Base-by-base conservation (phyloP, 441 rosid genomes). In the Erysimum cheiri region DNA sequence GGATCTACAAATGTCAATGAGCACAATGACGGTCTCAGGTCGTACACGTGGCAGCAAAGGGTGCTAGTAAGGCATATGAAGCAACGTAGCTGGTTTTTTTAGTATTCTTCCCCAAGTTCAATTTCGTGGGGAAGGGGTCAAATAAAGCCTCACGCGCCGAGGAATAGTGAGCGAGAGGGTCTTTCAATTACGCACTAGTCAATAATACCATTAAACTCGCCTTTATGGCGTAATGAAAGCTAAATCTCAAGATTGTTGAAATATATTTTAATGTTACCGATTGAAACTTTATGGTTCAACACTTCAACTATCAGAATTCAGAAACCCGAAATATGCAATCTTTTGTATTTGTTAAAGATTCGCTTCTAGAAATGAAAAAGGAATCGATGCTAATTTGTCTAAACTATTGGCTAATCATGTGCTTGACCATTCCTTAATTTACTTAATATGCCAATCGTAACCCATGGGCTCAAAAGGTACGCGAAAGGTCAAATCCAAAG, bases 51-150 rank as follows among this genome's bases (percentile, higher is more conserved):
- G 29, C 22, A 29, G 6, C 24, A 29, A 31, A n/a, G 14, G 39
- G 5, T 40, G 14, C n/a, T 24, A 48, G 19, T 13, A 37, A 59
- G 64, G 48, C 15, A 19, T 43, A 62, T 46, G 67, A 19, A 47
- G 6, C 33, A 13, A 28, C 56, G 17, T 50, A 24, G 33, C 32
- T 35, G 28, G 28, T n/a, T n/a, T 56, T 56, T 35, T 36, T 26
- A 33, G 41, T 55, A 14, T 7, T 53, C 39, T 7, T 53, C 39
- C 22, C 24, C 57, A n/a, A 41, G 44, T 14, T 44, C 0, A 32
- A n/a, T 43, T 49, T 58, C 73, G 57, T 58, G 73, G 58, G 19
- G 31, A 47, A 58, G 48, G 56, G 62, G 72, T 46, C 72, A 57
- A 47, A 46, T 3, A n/a, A 22, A 12, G 41, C 32, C 61, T 53